A percentile compares a stretch with the other conserved stretches of the same genome.
Evolutionary conservation across 2,329 filamentous ascomycete species (phyloP).

Genomic region (Fusarium nurragi): DNA sequence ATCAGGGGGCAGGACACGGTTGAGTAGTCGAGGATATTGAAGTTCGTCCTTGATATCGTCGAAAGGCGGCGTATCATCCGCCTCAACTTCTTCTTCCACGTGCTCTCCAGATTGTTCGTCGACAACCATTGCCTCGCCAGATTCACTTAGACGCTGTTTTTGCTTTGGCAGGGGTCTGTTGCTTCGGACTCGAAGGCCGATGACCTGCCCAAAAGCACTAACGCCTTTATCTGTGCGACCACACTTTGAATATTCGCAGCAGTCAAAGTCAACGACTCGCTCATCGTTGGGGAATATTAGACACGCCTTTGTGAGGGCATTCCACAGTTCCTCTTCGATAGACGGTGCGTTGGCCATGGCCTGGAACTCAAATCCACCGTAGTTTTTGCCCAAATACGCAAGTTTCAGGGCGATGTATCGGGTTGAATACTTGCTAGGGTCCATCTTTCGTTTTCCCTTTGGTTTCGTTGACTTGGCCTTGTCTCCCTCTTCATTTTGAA

Average conservation of each 20-base stretch:
- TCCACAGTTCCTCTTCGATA: conserved; percentile 94
- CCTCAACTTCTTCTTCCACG: conserved; percentile 22
- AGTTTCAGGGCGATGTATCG: conserved; percentile 91
- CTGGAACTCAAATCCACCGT: conserved; percentile 93
- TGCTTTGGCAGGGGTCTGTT: conserved; percentile 67
- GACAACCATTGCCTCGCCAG: conserved; percentile 36
- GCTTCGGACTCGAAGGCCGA: conserved; percentile 84
- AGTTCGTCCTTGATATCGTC: conserved; percentile 84
- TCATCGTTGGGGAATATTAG: conserved; percentile 78
- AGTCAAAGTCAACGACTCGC: conserved; percentile 77
- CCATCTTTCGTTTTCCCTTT: conserved; percentile 67
- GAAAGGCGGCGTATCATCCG: conserved; percentile 49
- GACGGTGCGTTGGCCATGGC: conserved; percentile 76
- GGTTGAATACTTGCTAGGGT: conserved; percentile 83
- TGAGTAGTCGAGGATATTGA: conserved; percentile 83
- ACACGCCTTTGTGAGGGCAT: conserved; percentile 82
- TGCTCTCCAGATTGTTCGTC: conserved; percentile 31
- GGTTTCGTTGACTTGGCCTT: conserved; percentile 43
- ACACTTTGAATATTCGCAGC: conserved; percentile 93
- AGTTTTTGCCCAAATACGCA: conserved; percentile 89
- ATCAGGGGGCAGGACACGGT: conserved; percentile 86
- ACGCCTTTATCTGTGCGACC: conserved; percentile 93
- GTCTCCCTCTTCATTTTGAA: conserved; percentile 4
- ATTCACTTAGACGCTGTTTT: conserved; percentile 37
- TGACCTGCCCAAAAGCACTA: conserved; percentile 95